These are phyloP conservation scores for Malassezia brasiliensis DNA, from an alignment of 1,284 basidiomycete species.

Conservation along the genomic window DNA sequence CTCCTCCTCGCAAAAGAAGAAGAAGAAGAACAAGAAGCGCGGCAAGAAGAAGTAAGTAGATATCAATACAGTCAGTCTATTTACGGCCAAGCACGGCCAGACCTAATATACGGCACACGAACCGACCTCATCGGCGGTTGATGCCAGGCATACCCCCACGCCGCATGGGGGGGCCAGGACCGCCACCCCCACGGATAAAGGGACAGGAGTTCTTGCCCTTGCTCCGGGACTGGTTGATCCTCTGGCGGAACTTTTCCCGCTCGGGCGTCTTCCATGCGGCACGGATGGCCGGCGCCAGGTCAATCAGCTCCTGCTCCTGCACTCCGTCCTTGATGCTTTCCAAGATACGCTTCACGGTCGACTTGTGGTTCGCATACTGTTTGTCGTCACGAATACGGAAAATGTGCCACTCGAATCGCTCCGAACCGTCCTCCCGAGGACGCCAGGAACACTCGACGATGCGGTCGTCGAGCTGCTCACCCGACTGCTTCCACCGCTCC, in stretches of 20 bases:
- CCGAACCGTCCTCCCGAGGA: not conserved
- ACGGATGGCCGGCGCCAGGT: slow-evolving; percentile 27
- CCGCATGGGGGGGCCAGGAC: slow-evolving; percentile 1
- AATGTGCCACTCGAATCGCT: slow-evolving; percentile 38
- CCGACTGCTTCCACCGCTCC: slow-evolving; percentile 75
- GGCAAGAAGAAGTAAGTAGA: not conserved
- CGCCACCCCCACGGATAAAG: not conserved
- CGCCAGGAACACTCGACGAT: slow-evolving; percentile 68
- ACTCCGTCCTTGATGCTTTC: slow-evolving; percentile 42
- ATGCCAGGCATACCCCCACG: slow-evolving; percentile 10
- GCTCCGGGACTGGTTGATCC: not conserved
- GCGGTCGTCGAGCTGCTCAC: slow-evolving; percentile 82
- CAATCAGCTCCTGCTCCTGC: slow-evolving; percentile 22
- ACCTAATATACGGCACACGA: no score
- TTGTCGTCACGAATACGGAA: slow-evolving; percentile 45
- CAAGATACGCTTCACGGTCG: slow-evolving; percentile 37
- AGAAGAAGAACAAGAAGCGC: not conserved
- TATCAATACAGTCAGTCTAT: no score
- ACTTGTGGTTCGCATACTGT: slow-evolving; percentile 39
- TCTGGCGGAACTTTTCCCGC: slow-evolving; percentile 20
- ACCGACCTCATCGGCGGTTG: not conserved
- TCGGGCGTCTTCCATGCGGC: slow-evolving; percentile 34
- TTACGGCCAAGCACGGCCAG: no score
- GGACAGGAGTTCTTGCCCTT: not conserved
- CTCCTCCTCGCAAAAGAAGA: not conserved